Base-by-base conservation (phyloP, 2,329 filamentous ascomycete genomes). In the Aspergillus sp. region DNA sequence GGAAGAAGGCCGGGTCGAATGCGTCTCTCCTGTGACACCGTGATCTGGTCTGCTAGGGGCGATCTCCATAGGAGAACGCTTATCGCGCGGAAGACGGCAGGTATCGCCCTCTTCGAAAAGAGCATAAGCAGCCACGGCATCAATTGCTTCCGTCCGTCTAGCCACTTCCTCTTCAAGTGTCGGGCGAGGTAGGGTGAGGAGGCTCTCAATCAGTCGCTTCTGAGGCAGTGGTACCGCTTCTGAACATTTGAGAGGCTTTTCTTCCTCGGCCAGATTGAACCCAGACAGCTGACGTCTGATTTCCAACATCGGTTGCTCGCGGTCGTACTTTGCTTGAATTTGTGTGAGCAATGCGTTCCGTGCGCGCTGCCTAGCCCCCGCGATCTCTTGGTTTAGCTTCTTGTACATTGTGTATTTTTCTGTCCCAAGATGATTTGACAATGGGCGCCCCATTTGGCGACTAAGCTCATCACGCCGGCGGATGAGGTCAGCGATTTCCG, bases 211-310 rank as follows among this genome's bases (percentile, higher is more conserved):
- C 11, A 47, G 32, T 47, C 32, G 32, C 17, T 47, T 47, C 32
- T 47, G 19, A 32, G 16, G 32, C 10, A 47, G 13, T 47, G 17
- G 45, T 47, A 47, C 45, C 16, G 32, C 16, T 38, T 47, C 45
- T 17, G 32, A 47, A 47, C 32, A 47, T 32, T 47, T 47, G 45
- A 47, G 45, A 47, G 30, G 17, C 36, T 47, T 47, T 47, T 47
- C 32, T 38, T 47, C 17, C 32, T 47, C 32, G 32, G 45, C 45
- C 32, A 47, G 32, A 10, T 47, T 38, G 32, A 38, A 36, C 36
- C 17, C 32, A 47, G 45, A 47, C 32, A 47, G 20, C 45, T 47
- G 32, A 47, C 32, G 32, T 47, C 45, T 47, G 45, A 47, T 47
- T 47, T 47, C 45, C 17, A 47, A 17, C 32, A 47, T 47, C 32